These are phyloP conservation scores for Glaciozyma antarctica DNA, from an alignment of 768 basidiomycete genomes.

Conservation along the genomic window DNA sequence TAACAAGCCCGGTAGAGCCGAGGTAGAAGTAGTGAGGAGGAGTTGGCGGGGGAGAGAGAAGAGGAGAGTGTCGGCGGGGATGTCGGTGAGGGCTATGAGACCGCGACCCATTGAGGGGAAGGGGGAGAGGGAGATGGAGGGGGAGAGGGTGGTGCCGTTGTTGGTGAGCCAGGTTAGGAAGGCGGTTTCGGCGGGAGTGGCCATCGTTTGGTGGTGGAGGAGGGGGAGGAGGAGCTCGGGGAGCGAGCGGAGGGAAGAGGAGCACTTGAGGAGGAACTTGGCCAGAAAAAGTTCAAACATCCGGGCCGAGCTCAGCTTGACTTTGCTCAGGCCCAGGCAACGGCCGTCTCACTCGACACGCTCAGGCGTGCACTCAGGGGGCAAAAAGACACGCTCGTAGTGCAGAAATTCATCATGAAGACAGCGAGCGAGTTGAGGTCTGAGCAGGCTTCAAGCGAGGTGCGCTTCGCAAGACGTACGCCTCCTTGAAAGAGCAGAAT, in stretches of 20 bases:
- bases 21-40: constrained; percentile 70
- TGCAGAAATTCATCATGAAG: too few relatives aligned
- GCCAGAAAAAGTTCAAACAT: too few relatives aligned
- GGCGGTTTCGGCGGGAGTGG: background rate
- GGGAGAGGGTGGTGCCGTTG: constrained; percentile 25
- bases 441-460: too few relatives aligned
- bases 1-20: constrained; percentile 53
- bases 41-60: constrained; percentile 72
- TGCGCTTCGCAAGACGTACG: too few relatives aligned
- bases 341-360: too few relatives aligned
- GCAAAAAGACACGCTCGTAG: too few relatives aligned
- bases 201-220: background rate
- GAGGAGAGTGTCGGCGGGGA: constrained; percentile 67
- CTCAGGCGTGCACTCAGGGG: too few relatives aligned
- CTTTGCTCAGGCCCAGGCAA: too few relatives aligned
- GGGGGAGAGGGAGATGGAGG: constrained; percentile 34
- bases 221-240: background rate
- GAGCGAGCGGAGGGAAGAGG: too few relatives aligned
- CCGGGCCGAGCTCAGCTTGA: too few relatives aligned
- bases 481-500: too few relatives aligned
- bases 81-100: constrained; percentile 60
- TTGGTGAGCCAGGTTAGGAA: constrained; percentile 36
- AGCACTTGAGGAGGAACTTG: background rate
- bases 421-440: too few relatives aligned
- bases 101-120: constrained; percentile 53